phyloP scores from a whole-genome alignment of 164 flowering plant genomes.

The Macadamia integrifolia region DNA sequence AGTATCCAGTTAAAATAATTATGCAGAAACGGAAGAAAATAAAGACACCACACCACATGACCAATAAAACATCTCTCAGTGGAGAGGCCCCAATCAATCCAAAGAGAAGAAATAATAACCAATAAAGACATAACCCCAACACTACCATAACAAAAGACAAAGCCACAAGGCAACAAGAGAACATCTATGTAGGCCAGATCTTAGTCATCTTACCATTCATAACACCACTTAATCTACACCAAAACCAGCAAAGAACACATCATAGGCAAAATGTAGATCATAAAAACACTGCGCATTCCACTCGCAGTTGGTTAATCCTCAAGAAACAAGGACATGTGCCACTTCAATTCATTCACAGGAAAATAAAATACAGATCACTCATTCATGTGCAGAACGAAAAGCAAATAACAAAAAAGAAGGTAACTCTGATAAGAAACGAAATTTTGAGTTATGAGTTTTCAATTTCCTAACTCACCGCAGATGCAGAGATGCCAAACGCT shows the following conservation, averaged over 20 bases:
- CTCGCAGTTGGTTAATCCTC: too few species aligned
- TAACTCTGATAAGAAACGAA: neutral
- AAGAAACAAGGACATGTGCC: neutral
- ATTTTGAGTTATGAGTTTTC: neutral
- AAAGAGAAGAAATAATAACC: neutral
- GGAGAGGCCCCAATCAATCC: neutral
- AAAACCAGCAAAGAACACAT: neutral
- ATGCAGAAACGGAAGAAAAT: neutral
- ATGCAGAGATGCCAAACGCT: slow-evolving; percentile 61
- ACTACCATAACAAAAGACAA: neutral
- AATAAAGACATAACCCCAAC: too few species aligned
- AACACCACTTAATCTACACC: neutral
- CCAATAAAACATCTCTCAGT: neutral
- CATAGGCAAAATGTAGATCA: neutral
- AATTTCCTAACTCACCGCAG: slow-evolving; percentile 43
- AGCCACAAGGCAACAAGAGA: neutral
- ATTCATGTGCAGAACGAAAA: neutral
- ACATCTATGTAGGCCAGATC: neutral
- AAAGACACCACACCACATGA: neutral
- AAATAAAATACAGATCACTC: neutral
- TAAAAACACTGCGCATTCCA: neutral
- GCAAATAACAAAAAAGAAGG: neutral
- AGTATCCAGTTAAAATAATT: neutral
- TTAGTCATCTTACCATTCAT: neutral
- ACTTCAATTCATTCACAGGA: neutral